Conservation (phyloP, 1,139 yeast species). For the Debaryomycetaceae sp. region DNA sequence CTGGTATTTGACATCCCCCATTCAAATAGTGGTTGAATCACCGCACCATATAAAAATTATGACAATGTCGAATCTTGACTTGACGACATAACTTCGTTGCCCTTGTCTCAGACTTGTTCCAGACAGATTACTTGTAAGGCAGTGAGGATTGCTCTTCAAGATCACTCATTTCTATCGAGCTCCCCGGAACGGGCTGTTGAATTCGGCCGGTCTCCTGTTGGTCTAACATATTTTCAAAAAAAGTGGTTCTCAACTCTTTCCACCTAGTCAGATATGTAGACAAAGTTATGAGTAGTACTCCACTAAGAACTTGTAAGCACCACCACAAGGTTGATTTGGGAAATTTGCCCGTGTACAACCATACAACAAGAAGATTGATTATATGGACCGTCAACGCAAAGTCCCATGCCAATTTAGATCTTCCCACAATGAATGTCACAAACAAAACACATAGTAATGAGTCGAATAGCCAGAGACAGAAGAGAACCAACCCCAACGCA, state of each 20-base stretch:
- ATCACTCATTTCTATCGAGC: constrained; percentile 17
- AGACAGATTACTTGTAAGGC: background rate
- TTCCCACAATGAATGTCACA: constrained; percentile 82
- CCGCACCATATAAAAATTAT: too few relatives aligned
- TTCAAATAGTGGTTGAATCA: too few relatives aligned
- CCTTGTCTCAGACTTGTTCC: too few relatives aligned
- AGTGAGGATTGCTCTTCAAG: constrained; percentile 9
- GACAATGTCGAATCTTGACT: too few relatives aligned
- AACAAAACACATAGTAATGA: constrained; percentile 74
- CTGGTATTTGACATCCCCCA: too few relatives aligned
- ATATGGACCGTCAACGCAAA: constrained; percentile 89
- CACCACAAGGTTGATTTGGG: constrained; percentile 83
- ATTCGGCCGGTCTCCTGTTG: constrained; percentile 39
- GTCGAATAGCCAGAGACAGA: constrained; percentile 76
- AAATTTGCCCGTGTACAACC: constrained; percentile 60
- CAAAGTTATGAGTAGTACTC: constrained; percentile 64
- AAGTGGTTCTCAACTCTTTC: constrained; percentile 84
- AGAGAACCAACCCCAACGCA: constrained; percentile 73
- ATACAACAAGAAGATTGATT: constrained; percentile 67
- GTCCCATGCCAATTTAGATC: constrained; percentile 94
- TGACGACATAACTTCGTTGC: too few relatives aligned
- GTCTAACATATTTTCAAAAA: constrained; percentile 77
- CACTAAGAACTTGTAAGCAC: constrained; percentile 68
- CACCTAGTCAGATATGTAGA: constrained; percentile 88
- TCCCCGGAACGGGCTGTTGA: constrained; percentile 11